Base-by-base conservation (phyloP, 805 yeast genomes). In the Barnettozyma sucrosica region DNA sequence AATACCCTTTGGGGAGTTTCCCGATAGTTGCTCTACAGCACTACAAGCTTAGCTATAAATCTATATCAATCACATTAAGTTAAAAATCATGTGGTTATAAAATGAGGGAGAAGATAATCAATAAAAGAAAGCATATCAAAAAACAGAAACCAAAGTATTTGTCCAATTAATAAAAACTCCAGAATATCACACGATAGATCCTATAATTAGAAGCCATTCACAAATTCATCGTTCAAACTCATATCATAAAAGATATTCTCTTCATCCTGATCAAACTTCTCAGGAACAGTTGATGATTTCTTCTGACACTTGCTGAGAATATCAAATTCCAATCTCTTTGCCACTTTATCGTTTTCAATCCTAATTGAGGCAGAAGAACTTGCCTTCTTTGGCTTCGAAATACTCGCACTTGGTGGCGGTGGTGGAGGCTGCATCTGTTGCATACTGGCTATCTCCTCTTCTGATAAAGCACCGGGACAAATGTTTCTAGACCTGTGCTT, bases 381-480 rank as follows among this genome's bases (percentile, higher is more conserved):
- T 10, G 33, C 45, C 32, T 48, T 58, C 49, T 49, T 55, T 5
- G 53, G 21, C 47, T 58, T 58, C 24, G 42, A 47, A 4, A 52
- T 34, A 41, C 57, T 55, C 24, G 47, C 49, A 3, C 34, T 41
- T 10, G 43, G 46, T 7, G 46, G 20, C 13, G 24, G 33, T 7
- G 44, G 16, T 14, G 24, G 33, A 5, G 18, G 14, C 8, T 20
- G 25, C 3, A 13, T 7, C 2, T 14, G n/a, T 7, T 28, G 11
- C 26, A 33, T 16, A 26, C 21, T 21, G 5, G 44, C 37, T 11
- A 44, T 9, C 23, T 48, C 51, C 11, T 28, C 47, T 14, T 36
- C 32, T 1, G 41, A 34, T 5, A 49, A 24, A 1, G 92, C 95
- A 19, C 95, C 96, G n/a, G 67, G 57, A 61, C 97, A 90, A 36